Percentiles rank a stretch among this genome's conserved stretches.
These are phyloP conservation scores for Escallonia herrerae DNA, from an alignment of 129 eudicot species.

Conservation along the genomic window DNA sequence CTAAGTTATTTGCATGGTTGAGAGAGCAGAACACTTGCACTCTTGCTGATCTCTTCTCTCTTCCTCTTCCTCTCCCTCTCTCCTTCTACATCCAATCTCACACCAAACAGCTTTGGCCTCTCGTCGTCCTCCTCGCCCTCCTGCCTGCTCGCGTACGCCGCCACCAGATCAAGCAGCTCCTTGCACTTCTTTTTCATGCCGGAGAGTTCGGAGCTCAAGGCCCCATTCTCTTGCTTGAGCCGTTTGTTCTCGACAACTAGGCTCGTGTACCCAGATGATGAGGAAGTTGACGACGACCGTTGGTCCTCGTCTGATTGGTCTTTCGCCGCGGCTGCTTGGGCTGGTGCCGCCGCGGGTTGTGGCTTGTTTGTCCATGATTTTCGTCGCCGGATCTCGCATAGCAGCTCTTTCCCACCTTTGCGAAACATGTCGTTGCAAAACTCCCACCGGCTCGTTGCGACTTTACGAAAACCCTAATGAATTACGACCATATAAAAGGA, in stretches of 20 bases:
- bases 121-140: constrained; percentile 8
- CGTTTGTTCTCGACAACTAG: constrained; percentile 67
- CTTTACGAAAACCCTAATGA: constrained; percentile 62
- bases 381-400: constrained; percentile 67
- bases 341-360: constrained; percentile 12
- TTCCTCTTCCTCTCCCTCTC: constrained; percentile 55
- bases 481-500: too few species aligned
- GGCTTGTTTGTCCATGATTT: constrained; percentile 64
- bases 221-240: constrained; percentile 63
- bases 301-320: constrained; percentile 46
- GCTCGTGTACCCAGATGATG: constrained; percentile 45
- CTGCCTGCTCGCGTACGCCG: constrained; percentile 17
- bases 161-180: constrained; percentile 68
- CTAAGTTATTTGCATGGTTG: constrained; percentile 46
- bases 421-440: constrained; percentile 77
- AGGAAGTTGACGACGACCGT: constrained; percentile 63
- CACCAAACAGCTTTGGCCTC: constrained; percentile 86
- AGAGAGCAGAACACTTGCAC: constrained; percentile 37
- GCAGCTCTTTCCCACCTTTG: constrained; percentile 50
- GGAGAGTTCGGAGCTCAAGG: constrained; percentile 46
- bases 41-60: constrained; percentile 42
- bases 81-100: constrained; percentile 59
- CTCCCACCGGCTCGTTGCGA: constrained; percentile 84
- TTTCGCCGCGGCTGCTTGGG: neutral
- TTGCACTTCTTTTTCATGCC: constrained; percentile 64